Evolutionary conservation across 2,329 filamentous ascomycete genomes (phyloP).

Genomic region (Boeremia exigua): DNA sequence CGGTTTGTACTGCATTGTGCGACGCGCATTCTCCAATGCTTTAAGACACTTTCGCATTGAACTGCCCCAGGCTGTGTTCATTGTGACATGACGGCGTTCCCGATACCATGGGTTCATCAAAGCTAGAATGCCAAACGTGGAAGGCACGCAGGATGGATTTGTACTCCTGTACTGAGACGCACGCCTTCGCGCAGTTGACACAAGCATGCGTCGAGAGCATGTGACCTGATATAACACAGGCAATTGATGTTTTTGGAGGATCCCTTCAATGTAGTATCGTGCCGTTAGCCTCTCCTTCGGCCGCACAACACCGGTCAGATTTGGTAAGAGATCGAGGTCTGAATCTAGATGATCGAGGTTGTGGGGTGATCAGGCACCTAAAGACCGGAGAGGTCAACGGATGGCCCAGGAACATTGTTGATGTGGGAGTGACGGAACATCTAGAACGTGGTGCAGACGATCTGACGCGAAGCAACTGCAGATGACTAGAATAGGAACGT

Average conservation of each 20-base stretch:
- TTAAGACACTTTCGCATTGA: slow-evolving; percentile 26
- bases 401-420: background rate
- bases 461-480: slow-evolving; percentile 21
- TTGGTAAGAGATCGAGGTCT: no score
- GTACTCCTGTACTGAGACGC: slow-evolving; percentile 15
- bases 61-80: slow-evolving; percentile 11
- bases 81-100: slow-evolving; percentile 19
- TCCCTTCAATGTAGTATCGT: background rate
- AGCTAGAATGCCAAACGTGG: slow-evolving; percentile 22
- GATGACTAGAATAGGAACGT: slow-evolving; percentile 16
- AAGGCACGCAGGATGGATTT: slow-evolving; percentile 17
- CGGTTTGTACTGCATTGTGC: slow-evolving; percentile 28
- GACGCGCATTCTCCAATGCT: slow-evolving; percentile 20
- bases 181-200: background rate
- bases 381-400: background rate
- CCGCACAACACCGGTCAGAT: no score
- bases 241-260: background rate
- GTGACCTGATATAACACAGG: background rate
- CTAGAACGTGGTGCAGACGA: slow-evolving; percentile 13
- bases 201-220: background rate
- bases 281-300: background rate
- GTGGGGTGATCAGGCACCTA: background rate
- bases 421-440: slow-evolving; percentile 7
- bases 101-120: slow-evolving; percentile 19
- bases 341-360: background rate